These are phyloP conservation scores for Termitomyces sp. DNA, from an alignment of 768 basidiomycete species.

Conservation along the genomic window DNA sequence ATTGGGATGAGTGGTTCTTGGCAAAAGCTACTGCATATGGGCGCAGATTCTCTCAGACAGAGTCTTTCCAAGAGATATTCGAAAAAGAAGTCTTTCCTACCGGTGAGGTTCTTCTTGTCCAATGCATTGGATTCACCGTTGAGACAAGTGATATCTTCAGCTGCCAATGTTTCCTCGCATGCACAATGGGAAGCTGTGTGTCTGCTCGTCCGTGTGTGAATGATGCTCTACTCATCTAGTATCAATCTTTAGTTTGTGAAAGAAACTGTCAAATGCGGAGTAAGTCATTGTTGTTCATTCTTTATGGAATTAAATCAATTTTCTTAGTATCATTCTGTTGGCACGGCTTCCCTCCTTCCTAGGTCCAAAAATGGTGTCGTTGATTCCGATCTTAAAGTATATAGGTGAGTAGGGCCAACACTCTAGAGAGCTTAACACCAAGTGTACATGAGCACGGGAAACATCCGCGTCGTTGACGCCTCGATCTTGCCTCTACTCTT, in stretches of 20 bases:
- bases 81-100: conserved; percentile 26
- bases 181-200: conserved; percentile 20
- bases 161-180: conserved; percentile 15
- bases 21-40: conserved; percentile 26
- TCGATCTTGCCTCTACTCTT: conserved; percentile 36
- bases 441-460: conserved; percentile 27
- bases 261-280: conserved; percentile 18
- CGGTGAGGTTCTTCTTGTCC: conserved; percentile 2
- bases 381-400: conserved; percentile 18
- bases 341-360: conserved; percentile 36
- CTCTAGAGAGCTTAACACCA: no score
- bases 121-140: background rate
- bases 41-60: conserved; percentile 24
- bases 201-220: background rate
- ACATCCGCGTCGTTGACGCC: conserved; percentile 41
- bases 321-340: conserved; percentile 27
- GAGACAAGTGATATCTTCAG: background rate
- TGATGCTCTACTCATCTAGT: background rate
- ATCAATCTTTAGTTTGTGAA: conserved; percentile 15
- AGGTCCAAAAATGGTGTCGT: conserved; percentile 19
- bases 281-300: conserved; percentile 4
- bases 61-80: conserved; percentile 23
- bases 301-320: background rate
- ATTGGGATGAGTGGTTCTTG: conserved; percentile 27
- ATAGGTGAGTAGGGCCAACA: conserved; percentile 12